These are phyloP conservation scores for Paragyromitra xinjiangensis DNA, from an alignment of 495 filamentous ascomycete species.

Conservation along the genomic window DNA sequence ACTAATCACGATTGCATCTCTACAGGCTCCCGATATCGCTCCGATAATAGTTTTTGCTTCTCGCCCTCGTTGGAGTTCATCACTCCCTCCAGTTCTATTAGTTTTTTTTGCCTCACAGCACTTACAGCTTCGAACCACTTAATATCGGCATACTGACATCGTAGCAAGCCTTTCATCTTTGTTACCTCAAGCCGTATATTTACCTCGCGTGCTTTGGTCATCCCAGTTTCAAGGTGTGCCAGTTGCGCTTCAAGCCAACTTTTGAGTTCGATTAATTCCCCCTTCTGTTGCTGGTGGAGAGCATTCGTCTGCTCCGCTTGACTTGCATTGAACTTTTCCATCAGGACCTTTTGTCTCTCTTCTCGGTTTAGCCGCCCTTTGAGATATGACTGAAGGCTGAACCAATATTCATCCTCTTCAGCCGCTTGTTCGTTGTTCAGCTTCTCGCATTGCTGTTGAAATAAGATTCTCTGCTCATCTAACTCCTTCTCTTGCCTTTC, in stretches of 20 bases:
- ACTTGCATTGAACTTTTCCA: slow-evolving; percentile 35
- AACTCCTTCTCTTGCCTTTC: slow-evolving; percentile 8
- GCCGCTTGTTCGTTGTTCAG: slow-evolving; percentile 17
- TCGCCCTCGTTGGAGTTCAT: background rate
- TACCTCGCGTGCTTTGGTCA: background rate
- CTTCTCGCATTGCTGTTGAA: slow-evolving; percentile 1
- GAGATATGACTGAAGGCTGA: slow-evolving; percentile 40
- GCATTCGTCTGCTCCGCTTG: slow-evolving; percentile 22
- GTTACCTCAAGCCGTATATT: background rate
- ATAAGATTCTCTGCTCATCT: background rate
- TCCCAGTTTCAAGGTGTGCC: background rate
- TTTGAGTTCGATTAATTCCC: background rate
- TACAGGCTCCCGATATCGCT: background rate
- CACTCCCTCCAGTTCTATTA: background rate
- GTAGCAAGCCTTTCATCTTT: slow-evolving; percentile 4
- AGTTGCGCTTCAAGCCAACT: slow-evolving; percentile 8
- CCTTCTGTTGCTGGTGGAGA: slow-evolving; percentile 18
- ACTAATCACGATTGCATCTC: background rate
- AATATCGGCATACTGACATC: slow-evolving; percentile 29
- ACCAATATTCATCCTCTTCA: slow-evolving; percentile 52
- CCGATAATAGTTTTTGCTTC: background rate
- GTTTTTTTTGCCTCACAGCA: background rate
- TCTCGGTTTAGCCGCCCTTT: slow-evolving; percentile 39
- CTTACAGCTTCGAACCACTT: slow-evolving; percentile 29
- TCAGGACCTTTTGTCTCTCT: slow-evolving; percentile 35